These are phyloP conservation scores for Arachnomyces sp. DNA, from an alignment of 2,329 filamentous ascomycete genomes.

Conservation along the genomic window DNA sequence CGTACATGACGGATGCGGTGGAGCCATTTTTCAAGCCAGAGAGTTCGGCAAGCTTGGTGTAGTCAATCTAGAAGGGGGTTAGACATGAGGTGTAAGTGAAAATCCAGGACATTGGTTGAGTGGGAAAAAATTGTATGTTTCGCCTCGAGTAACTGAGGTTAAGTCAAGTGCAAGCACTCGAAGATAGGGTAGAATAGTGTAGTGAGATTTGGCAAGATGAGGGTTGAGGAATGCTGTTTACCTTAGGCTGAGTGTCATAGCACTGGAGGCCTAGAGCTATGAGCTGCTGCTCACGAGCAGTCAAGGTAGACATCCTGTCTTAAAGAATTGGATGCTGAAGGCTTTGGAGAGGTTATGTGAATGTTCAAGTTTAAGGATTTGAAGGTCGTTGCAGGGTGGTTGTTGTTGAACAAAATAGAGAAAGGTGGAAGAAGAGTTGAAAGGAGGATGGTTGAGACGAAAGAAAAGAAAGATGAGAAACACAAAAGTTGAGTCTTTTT, in stretches of 20 bases:
- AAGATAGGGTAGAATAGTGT: neutral
- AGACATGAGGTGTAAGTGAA: neutral
- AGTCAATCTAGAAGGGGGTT: constrained; percentile 27
- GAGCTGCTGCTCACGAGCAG: constrained; percentile 17
- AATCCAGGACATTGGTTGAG: neutral
- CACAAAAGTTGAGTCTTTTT: neutral
- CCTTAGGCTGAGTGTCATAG: constrained; percentile 7
- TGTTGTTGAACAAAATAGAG: no score
- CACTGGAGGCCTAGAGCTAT: constrained; percentile 12
- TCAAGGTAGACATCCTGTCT: constrained; percentile 12
- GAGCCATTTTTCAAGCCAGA: constrained; percentile 29
- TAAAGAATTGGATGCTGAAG: no score
- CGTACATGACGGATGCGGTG: constrained; percentile 30
- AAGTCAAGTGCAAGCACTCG: neutral
- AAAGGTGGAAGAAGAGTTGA: constrained; percentile 1
- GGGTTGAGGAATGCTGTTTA: constrained; percentile 1
- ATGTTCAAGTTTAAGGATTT: no score
- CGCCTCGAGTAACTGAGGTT: neutral
- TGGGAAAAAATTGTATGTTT: no score
- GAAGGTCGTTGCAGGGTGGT: neutral
- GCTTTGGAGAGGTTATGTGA: no score
- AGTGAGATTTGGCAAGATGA: neutral
- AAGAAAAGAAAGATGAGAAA: neutral
- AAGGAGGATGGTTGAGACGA: neutral
- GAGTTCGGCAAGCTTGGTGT: constrained; percentile 27